Evolutionary conservation across 2,329 filamentous ascomycete genomes (phyloP).

Genomic region (Amesomyces nigricolor): DNA sequence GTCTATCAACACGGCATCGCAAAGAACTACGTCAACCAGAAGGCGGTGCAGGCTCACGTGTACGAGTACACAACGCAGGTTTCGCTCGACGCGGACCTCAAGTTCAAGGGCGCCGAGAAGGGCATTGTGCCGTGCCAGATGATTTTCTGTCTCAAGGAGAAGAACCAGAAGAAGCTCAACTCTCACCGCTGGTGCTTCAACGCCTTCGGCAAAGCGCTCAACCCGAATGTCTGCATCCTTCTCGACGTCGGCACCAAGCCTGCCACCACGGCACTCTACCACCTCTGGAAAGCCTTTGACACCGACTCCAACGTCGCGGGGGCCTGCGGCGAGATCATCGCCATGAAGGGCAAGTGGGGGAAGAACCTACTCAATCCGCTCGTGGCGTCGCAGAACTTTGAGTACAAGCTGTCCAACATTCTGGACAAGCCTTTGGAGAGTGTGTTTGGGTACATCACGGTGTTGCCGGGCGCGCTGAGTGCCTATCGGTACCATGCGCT

Average conservation of each 20-base stretch:
- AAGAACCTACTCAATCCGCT: constrained; percentile 84
- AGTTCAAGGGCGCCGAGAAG: constrained; percentile 99
- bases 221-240: constrained; percentile 93
- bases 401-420: constrained; percentile 99
- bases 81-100: constrained; percentile 87
- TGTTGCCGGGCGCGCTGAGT: constrained; percentile 87
- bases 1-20: constrained; percentile 98
- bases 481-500: constrained; percentile 94
- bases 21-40: constrained; percentile 96
- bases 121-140: constrained; percentile 97
- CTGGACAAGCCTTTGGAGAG: constrained; percentile 95
- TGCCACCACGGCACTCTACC: constrained; percentile 84
- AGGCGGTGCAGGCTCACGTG: constrained; percentile 90
- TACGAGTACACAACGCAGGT: constrained; percentile 99
- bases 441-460: constrained; percentile 97
- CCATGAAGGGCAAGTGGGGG: constrained; percentile 84
- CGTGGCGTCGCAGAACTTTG: constrained; percentile 96
- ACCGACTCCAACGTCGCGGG: constrained; percentile 96
- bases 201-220: constrained; percentile 85
- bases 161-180: constrained; percentile 96
- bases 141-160: constrained; percentile 97
- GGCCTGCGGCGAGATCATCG: constrained; percentile 95
- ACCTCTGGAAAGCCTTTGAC: constrained; percentile 98
- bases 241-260: constrained; percentile 95
- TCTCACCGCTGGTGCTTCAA: constrained; percentile 99